Conservation (phyloP, 257 asterid species). For the Solanum etuberosum region DNA sequence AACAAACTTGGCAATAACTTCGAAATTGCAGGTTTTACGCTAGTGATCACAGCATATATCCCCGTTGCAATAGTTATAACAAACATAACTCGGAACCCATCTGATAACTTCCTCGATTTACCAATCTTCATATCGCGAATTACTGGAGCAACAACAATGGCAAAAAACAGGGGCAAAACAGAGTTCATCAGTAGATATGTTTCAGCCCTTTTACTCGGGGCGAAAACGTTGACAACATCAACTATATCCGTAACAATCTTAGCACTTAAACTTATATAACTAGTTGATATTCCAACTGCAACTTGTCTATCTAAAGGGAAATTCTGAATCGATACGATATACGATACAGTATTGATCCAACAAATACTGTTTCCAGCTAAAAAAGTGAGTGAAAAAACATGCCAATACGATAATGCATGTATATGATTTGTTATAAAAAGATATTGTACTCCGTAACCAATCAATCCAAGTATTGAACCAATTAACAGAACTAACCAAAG, state of each 20-base stretch:
- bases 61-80: slow-evolving; percentile 41
- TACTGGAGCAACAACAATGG: slow-evolving; percentile 23
- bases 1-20: not conserved
- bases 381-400: slow-evolving; percentile 40
- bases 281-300: slow-evolving; percentile 62
- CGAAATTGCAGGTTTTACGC: slow-evolving; percentile 16
- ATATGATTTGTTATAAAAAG: slow-evolving; percentile 29
- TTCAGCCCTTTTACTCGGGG: slow-evolving; percentile 26
- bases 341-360: slow-evolving; percentile 73
- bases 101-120: slow-evolving; percentile 31
- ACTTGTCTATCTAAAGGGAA: slow-evolving; percentile 61
- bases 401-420: slow-evolving; percentile 28
- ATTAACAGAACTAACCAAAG: slow-evolving; percentile 62
- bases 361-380: slow-evolving; percentile 68
- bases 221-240: slow-evolving; percentile 10
- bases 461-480: slow-evolving; percentile 46
- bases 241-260: slow-evolving; percentile 42
- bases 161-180: slow-evolving; percentile 32
- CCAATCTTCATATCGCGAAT: slow-evolving; percentile 18
- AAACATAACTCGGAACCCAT: slow-evolving; percentile 53
- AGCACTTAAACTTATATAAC: slow-evolving; percentile 59
- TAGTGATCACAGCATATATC: slow-evolving; percentile 38
- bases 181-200: slow-evolving; percentile 42
- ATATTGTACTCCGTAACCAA: slow-evolving; percentile 74
- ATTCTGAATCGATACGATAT: slow-evolving; percentile 39